Percentiles rank a stretch among this genome's conserved stretches.
phyloP scores from a whole-genome alignment of 164 flowering plant species.

The Umbilicus rupestris region DNA sequence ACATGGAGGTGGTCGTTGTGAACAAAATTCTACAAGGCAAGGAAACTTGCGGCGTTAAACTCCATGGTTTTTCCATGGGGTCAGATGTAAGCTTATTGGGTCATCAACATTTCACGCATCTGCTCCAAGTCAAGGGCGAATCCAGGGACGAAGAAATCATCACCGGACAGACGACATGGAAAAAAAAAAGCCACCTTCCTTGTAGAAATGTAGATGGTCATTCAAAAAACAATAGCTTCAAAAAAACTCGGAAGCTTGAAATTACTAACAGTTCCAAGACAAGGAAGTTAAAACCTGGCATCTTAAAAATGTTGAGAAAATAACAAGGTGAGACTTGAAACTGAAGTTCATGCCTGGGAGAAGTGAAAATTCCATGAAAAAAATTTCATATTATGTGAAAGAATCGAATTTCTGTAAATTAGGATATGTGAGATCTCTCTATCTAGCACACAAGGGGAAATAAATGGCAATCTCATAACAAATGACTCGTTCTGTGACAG shows the following conservation, averaged over 20 bases:
- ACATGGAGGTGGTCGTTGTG: conserved; percentile 13
- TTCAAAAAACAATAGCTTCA: not conserved
- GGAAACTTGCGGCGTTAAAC: conserved; percentile 8
- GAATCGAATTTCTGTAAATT: not conserved
- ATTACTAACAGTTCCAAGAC: too few relatives aligned
- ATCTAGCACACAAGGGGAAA: not conserved
- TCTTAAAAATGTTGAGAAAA: too few relatives aligned
- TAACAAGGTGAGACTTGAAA: too few relatives aligned
- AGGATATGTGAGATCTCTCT: conserved; percentile 1
- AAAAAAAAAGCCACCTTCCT: conserved; percentile 24
- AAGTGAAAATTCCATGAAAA: not conserved
- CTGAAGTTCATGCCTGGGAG: not conserved
- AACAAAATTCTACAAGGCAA: not conserved
- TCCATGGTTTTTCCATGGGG: conserved; percentile 26
- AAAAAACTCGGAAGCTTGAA: too few relatives aligned
- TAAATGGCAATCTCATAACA: conserved; percentile 7
- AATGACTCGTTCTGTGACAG: conserved; percentile 1
- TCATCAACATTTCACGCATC: conserved; percentile 38
- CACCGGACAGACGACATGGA: conserved; percentile 54
- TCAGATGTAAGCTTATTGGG: conserved; percentile 26
- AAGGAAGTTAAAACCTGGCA: too few relatives aligned
- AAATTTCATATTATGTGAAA: not conserved
- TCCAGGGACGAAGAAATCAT: conserved; percentile 43
- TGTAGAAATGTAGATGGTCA: not conserved
- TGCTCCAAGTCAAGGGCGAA: conserved; percentile 36